Percentiles rank a stretch among this genome's conserved stretches.
These are phyloP conservation scores for Teratosphaeria zuluensis DNA, from an alignment of 2,329 filamentous ascomycete species.

Conservation along the genomic window DNA sequence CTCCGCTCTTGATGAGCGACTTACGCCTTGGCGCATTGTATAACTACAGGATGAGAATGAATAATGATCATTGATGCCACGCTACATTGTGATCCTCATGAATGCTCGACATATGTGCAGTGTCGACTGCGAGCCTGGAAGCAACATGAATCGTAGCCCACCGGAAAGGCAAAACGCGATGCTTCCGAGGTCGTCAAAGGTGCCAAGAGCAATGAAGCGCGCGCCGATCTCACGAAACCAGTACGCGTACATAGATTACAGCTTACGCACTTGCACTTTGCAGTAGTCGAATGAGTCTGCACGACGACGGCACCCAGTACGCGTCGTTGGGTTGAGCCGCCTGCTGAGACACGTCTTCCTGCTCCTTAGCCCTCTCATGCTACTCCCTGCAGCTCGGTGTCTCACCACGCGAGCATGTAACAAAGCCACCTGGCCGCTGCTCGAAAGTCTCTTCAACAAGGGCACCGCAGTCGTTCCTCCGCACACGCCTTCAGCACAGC, in stretches of 20 bases:
- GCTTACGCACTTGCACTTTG: background rate
- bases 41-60: too few relatives aligned
- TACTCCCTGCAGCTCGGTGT: background rate
- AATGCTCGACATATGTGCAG: background rate
- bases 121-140: background rate
- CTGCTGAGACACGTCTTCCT: background rate
- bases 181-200: background rate
- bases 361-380: background rate
- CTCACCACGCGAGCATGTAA: conserved; percentile 3
- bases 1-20: background rate
- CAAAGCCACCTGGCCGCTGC: conserved; percentile 2
- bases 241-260: background rate
- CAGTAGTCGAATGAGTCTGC: background rate
- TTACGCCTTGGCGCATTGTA: background rate
- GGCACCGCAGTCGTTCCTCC: background rate
- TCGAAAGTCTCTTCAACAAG: background rate
- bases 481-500: background rate
- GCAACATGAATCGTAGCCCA: background rate
- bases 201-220: background rate
- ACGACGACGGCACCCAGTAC: background rate
- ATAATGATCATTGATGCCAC: too few relatives aligned
- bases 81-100: too few relatives aligned
- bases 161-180: background rate
- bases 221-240: background rate
- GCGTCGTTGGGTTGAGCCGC: background rate